phyloP scores from a whole-genome alignment of 768 basidiomycete species.

The Auricularia auricula-judae region DNA sequence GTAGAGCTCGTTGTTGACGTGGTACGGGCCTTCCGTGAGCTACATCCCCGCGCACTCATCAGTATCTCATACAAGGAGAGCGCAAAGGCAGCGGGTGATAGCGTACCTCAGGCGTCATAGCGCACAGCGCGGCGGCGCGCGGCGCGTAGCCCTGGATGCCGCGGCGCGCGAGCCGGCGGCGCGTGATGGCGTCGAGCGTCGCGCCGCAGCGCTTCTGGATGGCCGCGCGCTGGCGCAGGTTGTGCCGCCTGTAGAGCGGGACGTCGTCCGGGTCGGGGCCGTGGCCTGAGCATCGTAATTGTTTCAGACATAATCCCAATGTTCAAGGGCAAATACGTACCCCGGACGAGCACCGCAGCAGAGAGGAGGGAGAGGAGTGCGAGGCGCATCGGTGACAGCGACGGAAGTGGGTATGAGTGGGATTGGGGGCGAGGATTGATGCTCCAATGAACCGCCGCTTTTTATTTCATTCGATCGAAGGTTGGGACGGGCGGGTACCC shows the following conservation, averaged over 20 bases:
- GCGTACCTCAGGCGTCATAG: background rate
- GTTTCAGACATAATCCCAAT: too few relatives aligned
- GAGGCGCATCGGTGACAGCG: too few relatives aligned
- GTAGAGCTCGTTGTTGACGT: slow-evolving; percentile 1
- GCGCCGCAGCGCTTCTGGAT: background rate
- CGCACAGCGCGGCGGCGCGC: background rate
- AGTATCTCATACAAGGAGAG: too few relatives aligned
- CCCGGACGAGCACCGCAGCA: too few relatives aligned
- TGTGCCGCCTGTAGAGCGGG: background rate
- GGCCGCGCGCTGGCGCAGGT: background rate
- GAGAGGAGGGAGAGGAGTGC: too few relatives aligned
- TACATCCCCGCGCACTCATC: background rate
- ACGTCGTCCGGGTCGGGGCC: background rate
- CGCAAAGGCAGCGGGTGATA: too few relatives aligned
- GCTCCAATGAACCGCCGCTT: too few relatives aligned
- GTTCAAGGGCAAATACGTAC: too few relatives aligned
- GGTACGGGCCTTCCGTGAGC: background rate
- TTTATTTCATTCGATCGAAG: too few relatives aligned
- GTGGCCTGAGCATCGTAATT: background rate
- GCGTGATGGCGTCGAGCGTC: background rate
- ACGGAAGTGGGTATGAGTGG: too few relatives aligned
- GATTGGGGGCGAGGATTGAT: too few relatives aligned
- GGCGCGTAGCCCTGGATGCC: background rate
- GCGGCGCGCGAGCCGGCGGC: background rate
- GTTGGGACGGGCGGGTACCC: too few relatives aligned